These are phyloP conservation scores for Cytospora chrysosperma DNA, from an alignment of 2,329 filamentous ascomycete species.

Conservation along the genomic window DNA sequence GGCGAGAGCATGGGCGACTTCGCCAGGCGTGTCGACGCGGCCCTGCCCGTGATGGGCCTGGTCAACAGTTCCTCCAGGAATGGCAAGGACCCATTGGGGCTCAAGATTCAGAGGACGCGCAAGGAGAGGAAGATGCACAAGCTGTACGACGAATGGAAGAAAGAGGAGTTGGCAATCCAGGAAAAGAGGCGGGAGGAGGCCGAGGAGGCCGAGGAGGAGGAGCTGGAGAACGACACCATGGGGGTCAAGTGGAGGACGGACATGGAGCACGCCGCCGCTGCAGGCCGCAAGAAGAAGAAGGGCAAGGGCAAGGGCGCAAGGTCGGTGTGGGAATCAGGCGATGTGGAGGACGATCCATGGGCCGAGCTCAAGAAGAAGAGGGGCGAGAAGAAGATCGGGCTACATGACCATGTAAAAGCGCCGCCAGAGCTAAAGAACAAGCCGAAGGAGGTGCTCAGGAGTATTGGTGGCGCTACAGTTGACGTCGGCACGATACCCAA, in stretches of 20 bases:
- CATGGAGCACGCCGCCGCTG: slow-evolving; percentile 38
- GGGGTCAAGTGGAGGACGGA: slow-evolving; percentile 49
- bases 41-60: slow-evolving; percentile 73
- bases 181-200: slow-evolving; percentile 65
- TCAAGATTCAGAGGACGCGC: slow-evolving; percentile 70
- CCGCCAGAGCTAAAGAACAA: slow-evolving; percentile 71
- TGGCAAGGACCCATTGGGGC: slow-evolving; percentile 62
- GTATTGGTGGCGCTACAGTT: slow-evolving; percentile 62
- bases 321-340: slow-evolving; percentile 43
- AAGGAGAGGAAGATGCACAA: slow-evolving; percentile 84
- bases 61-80: slow-evolving; percentile 59
- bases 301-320: slow-evolving; percentile 42
- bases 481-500: slow-evolving; percentile 69
- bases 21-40: slow-evolving; percentile 76
- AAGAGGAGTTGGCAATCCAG: slow-evolving; percentile 62
- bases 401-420: slow-evolving; percentile 65
- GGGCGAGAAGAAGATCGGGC: slow-evolving; percentile 50
- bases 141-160: slow-evolving; percentile 74
- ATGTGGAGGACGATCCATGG: slow-evolving; percentile 69
- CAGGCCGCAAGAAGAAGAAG: slow-evolving; percentile 42
- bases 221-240: slow-evolving; percentile 58
- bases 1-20: slow-evolving; percentile 85
- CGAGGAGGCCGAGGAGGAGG: slow-evolving; percentile 62
- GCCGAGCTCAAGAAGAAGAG: slow-evolving; percentile 67
- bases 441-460: slow-evolving; percentile 60